Base-by-base conservation (phyloP, 768 basidiomycete species). In the Lactarius evosmus region DNA sequence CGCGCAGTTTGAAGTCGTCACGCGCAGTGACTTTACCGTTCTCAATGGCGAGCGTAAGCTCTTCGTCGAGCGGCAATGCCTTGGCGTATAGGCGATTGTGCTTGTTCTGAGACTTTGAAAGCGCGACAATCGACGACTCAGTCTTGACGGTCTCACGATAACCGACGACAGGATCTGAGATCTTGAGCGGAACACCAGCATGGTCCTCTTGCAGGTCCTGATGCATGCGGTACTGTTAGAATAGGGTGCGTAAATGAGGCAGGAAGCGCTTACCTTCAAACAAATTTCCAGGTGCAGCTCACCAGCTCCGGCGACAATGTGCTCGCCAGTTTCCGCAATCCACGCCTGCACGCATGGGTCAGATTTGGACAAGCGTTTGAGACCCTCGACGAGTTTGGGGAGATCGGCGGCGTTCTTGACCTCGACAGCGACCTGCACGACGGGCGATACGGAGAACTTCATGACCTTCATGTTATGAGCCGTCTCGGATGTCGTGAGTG, bases 391-490 rank as follows among this genome's bases (percentile, higher is more conserved):
- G 69, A 99, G 91, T 81, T 99, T 99, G 74, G 97, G 97, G 53
- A 99, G 85, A 84, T 99, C 97, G 64, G 93, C 86, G 63, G 97
- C 94, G 77, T 98, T 99, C 89, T 98, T 98, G 78, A 98, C 97
- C 78, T 99, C 97, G 71, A 99, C 97, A 69, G 97, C 93, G 73
- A 98, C 94, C 76, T 87, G 97, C 51, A 99, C 97, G 82, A 99
- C 97, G 70, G 97, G 97, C 33, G 97, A 98, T 61, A 99, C 97
- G 76, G 95, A 98, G 86, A 98, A 98, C 81, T 91, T 93, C 97
- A 99, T 99, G 78, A 99, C 95, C 82, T 82, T 93, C 95, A 99
- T 97, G 84, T 99, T 99, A 84, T 99, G 97, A 57, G 97, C 97
- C 58, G 95, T 97, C 80, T 98, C 97, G 55, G 94, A 94, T 65